phyloP scores from a whole-genome alignment of 2,329 filamentous ascomycete species.

The Colletotrichum endophyticum region DNA sequence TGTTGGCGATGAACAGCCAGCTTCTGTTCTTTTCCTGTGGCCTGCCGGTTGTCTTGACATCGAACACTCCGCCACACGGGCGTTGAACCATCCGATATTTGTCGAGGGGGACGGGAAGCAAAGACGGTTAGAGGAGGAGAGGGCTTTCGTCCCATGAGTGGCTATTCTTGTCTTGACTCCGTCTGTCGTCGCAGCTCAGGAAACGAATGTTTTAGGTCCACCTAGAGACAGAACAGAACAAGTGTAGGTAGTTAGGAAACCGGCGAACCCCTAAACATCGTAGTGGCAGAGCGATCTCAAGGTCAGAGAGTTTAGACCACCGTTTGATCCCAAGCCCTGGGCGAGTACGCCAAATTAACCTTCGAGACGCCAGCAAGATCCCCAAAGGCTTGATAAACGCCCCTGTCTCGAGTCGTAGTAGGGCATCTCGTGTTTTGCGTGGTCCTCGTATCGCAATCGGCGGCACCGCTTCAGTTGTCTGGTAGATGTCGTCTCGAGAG shows the following conservation, averaged over 20 bases:
- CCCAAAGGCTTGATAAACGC: background rate
- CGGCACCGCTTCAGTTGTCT: background rate
- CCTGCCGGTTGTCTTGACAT: background rate
- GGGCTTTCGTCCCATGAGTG: constrained; percentile 9
- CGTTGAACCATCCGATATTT: background rate
- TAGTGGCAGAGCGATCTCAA: background rate
- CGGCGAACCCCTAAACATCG: constrained; percentile 9
- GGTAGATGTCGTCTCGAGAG: background rate
- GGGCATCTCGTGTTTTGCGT: background rate
- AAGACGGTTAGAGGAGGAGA: background rate
- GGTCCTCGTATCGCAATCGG: background rate
- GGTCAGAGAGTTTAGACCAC: constrained; percentile 10
- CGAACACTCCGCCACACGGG: background rate
- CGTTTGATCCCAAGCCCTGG: constrained; percentile 16
- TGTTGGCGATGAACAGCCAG: background rate
- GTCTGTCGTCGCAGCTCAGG: background rate
- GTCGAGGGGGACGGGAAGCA: background rate
- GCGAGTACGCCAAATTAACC: background rate
- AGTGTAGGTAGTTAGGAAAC: background rate
- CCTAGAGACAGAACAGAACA: background rate
- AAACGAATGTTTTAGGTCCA: background rate
- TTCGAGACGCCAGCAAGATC: constrained; percentile 12
- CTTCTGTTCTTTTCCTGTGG: background rate
- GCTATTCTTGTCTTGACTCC: constrained; percentile 11
- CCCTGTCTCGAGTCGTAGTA: background rate